Evolutionary conservation across 495 filamentous ascomycete species (phyloP).

Genomic region (Zalerion maritima): DNA sequence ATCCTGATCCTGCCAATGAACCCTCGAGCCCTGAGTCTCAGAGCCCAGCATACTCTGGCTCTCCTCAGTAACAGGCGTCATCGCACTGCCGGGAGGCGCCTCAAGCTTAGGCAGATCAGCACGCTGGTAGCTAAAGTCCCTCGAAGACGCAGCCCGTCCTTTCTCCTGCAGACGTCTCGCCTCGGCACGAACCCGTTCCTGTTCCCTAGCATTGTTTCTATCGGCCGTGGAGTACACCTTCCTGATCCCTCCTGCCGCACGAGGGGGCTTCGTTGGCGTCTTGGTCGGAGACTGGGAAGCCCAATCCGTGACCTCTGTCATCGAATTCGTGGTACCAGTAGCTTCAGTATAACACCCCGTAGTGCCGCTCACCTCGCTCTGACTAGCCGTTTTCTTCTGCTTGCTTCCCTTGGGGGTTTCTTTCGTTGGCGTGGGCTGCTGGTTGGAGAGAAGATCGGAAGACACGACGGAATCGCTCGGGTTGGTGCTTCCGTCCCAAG

Average conservation of each 20-base stretch:
- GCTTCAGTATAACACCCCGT: slow-evolving; percentile 18
- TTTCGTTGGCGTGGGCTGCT: slow-evolving; percentile 38
- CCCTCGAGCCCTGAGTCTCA: slow-evolving; percentile 10
- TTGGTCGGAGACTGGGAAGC: no score
- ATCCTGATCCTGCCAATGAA: slow-evolving; percentile 8
- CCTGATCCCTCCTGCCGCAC: slow-evolving; percentile 28
- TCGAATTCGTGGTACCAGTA: slow-evolving; percentile 13
- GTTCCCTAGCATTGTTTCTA: slow-evolving; percentile 25
- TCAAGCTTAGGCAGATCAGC: no score
- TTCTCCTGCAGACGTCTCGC: slow-evolving; percentile 28
- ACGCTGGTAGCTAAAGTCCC: slow-evolving; percentile 36
- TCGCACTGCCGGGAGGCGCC: no score
- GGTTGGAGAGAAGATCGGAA: slow-evolving; percentile 25
- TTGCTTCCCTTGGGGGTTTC: no score
- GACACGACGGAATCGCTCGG: slow-evolving; percentile 37
- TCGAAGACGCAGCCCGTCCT: slow-evolving; percentile 18
- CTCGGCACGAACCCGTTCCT: slow-evolving; percentile 34
- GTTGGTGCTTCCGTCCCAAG: slow-evolving; percentile 49
- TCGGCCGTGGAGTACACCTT: slow-evolving; percentile 41
- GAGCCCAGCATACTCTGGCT: slow-evolving; percentile 32
- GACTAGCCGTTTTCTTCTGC: slow-evolving; percentile 32
- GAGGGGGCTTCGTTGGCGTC: no score
- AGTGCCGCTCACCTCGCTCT: slow-evolving; percentile 22
- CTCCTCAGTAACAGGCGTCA: no score
- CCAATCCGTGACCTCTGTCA: no score